Conservation (phyloP, 176 grass and related monocot species). For the Eragrostis curvula region DNA sequence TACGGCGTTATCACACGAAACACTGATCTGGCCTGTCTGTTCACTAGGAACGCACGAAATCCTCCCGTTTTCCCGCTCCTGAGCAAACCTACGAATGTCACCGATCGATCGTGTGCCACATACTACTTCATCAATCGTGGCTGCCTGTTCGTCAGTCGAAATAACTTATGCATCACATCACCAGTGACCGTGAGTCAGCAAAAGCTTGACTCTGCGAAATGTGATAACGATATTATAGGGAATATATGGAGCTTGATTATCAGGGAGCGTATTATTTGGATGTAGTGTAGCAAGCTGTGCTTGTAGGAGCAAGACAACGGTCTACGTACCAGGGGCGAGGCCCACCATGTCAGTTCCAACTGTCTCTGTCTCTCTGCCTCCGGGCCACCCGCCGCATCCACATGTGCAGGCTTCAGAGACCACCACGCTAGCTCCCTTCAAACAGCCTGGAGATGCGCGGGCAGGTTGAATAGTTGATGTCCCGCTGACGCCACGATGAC, state of each 20-base stretch:
- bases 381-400: conserved; percentile 18
- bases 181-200: neutral
- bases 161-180: neutral
- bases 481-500: conserved; percentile 42
- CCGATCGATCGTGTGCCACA: neutral
- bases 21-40: neutral
- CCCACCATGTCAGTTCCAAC: conserved; percentile 24
- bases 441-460: neutral
- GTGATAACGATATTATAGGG: neutral
- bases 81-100: neutral
- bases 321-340: neutral
- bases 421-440: neutral
- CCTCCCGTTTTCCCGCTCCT: neutral
- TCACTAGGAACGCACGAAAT: neutral
- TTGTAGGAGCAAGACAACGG: neutral
- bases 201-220: conserved; percentile 6
- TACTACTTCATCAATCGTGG: neutral
- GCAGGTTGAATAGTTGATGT: conserved; percentile 10
- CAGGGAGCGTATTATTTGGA: neutral
- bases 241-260: no score
- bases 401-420: conserved; percentile 19
- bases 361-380: conserved; percentile 16
- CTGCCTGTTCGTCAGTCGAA: neutral
- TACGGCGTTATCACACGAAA: neutral
- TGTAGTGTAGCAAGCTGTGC: neutral